Conservation (phyloP, 176 grass and related monocot genomes). For the Hyparrhenia diplandra region DNA sequence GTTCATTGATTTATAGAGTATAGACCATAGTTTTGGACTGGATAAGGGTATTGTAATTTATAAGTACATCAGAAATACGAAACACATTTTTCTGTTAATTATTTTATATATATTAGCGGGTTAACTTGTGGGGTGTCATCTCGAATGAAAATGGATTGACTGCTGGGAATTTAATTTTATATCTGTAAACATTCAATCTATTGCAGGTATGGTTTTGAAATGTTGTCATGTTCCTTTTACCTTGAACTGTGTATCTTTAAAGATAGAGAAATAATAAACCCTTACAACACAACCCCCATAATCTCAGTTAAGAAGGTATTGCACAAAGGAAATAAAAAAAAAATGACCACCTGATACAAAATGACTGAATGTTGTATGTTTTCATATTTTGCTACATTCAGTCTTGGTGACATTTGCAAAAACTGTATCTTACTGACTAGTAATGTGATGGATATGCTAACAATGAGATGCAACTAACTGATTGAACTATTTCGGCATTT, state of each 20-base stretch:
- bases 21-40: not conserved
- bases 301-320: too few relatives aligned
- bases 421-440: not conserved
- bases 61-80: not conserved
- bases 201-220: not conserved
- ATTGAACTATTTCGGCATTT: not conserved
- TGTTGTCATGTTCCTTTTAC: not conserved
- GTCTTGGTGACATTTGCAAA: not conserved
- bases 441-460: constrained; percentile 4
- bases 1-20: not conserved
- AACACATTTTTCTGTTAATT: not conserved
- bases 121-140: not conserved
- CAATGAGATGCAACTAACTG: constrained; percentile 5
- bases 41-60: not conserved
- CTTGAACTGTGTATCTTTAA: too few relatives aligned
- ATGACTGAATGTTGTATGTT: not conserved
- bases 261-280: not conserved
- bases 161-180: not conserved
- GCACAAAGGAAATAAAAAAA: not conserved
- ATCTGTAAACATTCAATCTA: not conserved
- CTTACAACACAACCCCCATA: not conserved
- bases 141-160: not conserved
- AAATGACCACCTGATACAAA: not conserved
- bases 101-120: not conserved
- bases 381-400: not conserved